Conservation (phyloP, 2,329 filamentous ascomycete genomes). For the Botryotinia convoluta region DNA sequence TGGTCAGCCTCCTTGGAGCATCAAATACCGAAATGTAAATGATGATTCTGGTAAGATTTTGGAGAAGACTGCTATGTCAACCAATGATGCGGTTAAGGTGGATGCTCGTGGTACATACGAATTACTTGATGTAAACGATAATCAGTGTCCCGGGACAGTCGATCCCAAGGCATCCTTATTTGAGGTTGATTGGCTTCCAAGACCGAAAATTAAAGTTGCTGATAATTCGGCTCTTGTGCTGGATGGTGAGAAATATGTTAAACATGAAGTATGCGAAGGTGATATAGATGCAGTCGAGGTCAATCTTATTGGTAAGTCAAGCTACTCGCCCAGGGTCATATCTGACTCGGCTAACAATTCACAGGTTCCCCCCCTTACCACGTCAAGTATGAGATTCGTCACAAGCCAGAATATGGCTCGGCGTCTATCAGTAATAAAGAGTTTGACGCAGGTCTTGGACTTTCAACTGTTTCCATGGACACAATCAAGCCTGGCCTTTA, state of each 20-base stretch:
- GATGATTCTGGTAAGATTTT: conserved; percentile 47
- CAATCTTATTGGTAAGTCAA: conserved; percentile 64
- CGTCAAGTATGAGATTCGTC: conserved; percentile 75
- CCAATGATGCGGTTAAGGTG: conserved; percentile 69
- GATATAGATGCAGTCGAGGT: conserved; percentile 89
- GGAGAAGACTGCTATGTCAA: conserved; percentile 46
- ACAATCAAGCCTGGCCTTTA: conserved; percentile 80
- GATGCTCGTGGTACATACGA: conserved; percentile 72
- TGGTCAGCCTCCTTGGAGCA: conserved; percentile 79
- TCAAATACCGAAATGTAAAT: conserved; percentile 71
- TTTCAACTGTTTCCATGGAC: conserved; percentile 80
- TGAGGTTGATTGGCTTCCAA: conserved; percentile 78
- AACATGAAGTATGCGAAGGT: conserved; percentile 86
- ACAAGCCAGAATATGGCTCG: conserved; percentile 65
- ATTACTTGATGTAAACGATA: conserved; percentile 73
- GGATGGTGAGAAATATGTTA: conserved; percentile 58
- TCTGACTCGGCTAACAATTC: conserved; percentile 21
- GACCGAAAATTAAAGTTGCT: conserved; percentile 68
- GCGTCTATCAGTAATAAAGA: conserved; percentile 65
- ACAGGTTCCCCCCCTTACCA: conserved; percentile 76
- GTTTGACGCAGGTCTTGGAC: conserved; percentile 72
- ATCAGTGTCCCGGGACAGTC: conserved; percentile 76
- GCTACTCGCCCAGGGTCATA: background rate
- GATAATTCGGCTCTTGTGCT: conserved; percentile 61
- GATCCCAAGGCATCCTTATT: conserved; percentile 73